Percentiles rank a stretch among this genome's conserved stretches.
Conservation (phyloP, 768 basidiomycete species). For the Paxillus rubicundulus region DNA sequence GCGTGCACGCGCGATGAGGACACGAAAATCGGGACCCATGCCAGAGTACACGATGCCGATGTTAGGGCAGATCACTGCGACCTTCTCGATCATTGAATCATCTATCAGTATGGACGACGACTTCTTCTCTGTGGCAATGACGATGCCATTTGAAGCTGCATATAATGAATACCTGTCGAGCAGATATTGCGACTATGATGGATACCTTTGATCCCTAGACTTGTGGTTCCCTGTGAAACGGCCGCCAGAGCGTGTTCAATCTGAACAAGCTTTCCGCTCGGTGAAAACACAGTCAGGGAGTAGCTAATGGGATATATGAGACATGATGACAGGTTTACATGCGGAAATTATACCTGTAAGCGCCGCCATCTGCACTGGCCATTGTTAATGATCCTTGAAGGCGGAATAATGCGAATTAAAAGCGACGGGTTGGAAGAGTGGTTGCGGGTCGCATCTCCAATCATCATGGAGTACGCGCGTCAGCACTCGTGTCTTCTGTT, state of each 20-base stretch:
- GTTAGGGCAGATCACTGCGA: conserved; percentile 95
- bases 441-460: background rate
- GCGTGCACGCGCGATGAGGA: conserved; percentile 89
- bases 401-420: conserved; percentile 18
- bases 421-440: conserved; percentile 17
- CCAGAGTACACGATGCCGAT: conserved; percentile 99
- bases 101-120: conserved; percentile 96
- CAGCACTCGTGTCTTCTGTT: conserved; percentile 29
- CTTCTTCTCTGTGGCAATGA: conserved; percentile 99
- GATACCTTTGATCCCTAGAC: conserved; percentile 96
- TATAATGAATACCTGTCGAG: conserved; percentile 13
- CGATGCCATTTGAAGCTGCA: conserved; percentile 96
- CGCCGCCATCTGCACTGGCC: conserved; percentile 81
- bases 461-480: conserved; percentile 24
- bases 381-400: conserved; percentile 39
- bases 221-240: conserved; percentile 92
- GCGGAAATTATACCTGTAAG: conserved; percentile 55
- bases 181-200: conserved; percentile 27
- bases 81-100: conserved; percentile 97
- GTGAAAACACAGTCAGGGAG: conserved; percentile 99
- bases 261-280: conserved; percentile 98
- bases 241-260: conserved; percentile 99
- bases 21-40: conserved; percentile 98
- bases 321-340: conserved; percentile 15
- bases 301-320: conserved; percentile 56